Conservation (phyloP, 2,329 filamentous ascomycete species). For the Diaporthe velutina region DNA sequence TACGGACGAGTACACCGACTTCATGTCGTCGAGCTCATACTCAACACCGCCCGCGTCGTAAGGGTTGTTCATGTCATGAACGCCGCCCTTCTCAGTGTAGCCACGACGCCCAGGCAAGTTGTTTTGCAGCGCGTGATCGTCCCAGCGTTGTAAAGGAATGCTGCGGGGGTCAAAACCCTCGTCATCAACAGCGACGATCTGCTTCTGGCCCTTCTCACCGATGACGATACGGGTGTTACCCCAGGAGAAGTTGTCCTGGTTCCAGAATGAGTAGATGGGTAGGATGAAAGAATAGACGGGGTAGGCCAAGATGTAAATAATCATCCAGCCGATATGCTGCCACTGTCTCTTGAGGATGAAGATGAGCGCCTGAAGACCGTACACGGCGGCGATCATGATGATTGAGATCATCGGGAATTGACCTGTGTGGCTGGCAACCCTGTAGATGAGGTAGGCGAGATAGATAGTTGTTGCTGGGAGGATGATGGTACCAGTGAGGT, state of each 20-base stretch:
- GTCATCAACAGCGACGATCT: slow-evolving; percentile 87
- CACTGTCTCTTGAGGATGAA: slow-evolving; percentile 98
- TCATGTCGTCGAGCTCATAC: slow-evolving; percentile 99
- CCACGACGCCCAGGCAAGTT: slow-evolving; percentile 92
- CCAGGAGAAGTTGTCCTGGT: slow-evolving; percentile 99
- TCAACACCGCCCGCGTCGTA: slow-evolving; percentile 74
- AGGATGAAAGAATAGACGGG: slow-evolving; percentile 93
- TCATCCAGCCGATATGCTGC: slow-evolving; percentile 99
- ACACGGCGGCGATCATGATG: slow-evolving; percentile 89
- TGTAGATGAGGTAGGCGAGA: slow-evolving; percentile 88
- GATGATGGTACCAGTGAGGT: slow-evolving; percentile 92
- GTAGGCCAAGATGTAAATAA: slow-evolving; percentile 96
- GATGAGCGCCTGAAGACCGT: slow-evolving; percentile 94
- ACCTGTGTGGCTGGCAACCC: slow-evolving; percentile 75
- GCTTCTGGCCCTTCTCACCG: slow-evolving; percentile 91
- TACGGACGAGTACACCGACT: slow-evolving; percentile 93
- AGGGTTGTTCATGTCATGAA: slow-evolving; percentile 79
- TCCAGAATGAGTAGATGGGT: slow-evolving; percentile 99
- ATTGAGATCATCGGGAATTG: slow-evolving; percentile 90
- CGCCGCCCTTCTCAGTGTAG: slow-evolving; percentile 69
- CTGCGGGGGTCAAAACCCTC: slow-evolving; percentile 91
- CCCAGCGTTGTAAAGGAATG: slow-evolving; percentile 96
- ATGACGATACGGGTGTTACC: slow-evolving; percentile 98
- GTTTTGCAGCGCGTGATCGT: slow-evolving; percentile 91
- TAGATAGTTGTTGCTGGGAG: slow-evolving; percentile 91